phyloP scores from a whole-genome alignment of 2,329 filamentous ascomycete genomes.

The Didymella segeticola region DNA sequence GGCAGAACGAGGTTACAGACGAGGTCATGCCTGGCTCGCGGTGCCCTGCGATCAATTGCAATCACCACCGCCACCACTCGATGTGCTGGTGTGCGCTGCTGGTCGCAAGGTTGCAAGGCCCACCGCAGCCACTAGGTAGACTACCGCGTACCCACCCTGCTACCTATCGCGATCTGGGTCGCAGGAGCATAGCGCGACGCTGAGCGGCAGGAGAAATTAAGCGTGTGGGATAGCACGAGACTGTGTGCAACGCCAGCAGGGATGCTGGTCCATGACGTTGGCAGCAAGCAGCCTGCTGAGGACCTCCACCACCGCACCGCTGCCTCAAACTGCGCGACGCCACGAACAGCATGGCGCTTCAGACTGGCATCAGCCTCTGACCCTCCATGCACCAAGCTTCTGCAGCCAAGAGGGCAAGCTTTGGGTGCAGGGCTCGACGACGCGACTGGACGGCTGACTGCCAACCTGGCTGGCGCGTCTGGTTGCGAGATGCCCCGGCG shows the following conservation, averaged over 20 bases:
- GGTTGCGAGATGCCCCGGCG: conserved; percentile 11
- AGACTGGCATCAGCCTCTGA: conserved; percentile 15
- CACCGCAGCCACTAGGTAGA: neutral
- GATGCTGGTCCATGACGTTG: conserved; percentile 20
- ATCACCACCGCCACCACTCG: neutral
- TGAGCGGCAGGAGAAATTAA: conserved; percentile 31
- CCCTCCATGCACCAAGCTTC: conserved; percentile 28
- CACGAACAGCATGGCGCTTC: conserved; percentile 11
- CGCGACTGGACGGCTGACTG: conserved; percentile 15
- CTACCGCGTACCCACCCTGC: neutral
- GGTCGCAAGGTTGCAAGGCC: neutral
- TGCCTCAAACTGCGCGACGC: conserved; percentile 16
- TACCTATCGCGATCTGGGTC: conserved; percentile 17
- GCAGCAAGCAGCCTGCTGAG: conserved; percentile 16
- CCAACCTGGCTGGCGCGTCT: conserved; percentile 13
- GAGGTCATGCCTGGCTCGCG: neutral
- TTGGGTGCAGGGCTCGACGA: conserved; percentile 22
- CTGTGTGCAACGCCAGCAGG: conserved; percentile 18
- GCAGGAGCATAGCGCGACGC: conserved; percentile 22
- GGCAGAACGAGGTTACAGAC: neutral
- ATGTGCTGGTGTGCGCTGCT: neutral
- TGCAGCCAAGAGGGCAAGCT: conserved; percentile 21
- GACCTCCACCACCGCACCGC: conserved; percentile 13
- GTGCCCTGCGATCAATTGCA: neutral
- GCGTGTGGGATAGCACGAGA: conserved; percentile 30